Evolutionary conservation across 75 land plant species (phyloP).

Genomic region (Cryptomeria japonica): DNA sequence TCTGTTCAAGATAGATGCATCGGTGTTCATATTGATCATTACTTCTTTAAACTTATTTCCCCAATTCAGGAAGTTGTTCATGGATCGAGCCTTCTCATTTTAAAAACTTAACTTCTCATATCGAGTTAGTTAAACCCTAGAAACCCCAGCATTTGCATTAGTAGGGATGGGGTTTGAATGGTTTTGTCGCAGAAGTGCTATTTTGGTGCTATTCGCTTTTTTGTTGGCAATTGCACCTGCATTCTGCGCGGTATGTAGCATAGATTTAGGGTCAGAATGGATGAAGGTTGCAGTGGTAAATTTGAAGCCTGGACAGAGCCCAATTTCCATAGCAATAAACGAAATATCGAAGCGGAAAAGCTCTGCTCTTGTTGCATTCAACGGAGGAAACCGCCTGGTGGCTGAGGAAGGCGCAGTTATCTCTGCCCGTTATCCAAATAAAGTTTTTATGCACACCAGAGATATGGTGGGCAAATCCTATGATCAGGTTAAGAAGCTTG

Average conservation of each 20-base stretch:
- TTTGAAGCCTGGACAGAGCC: slow-evolving; percentile 85
- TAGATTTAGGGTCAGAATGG: slow-evolving; percentile 97
- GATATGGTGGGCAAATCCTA: slow-evolving; percentile 71
- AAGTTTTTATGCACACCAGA: slow-evolving; percentile 61
- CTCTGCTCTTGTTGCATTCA: slow-evolving; percentile 79
- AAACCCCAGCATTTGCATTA: not conserved
- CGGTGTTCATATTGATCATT: not conserved
- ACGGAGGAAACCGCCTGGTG: slow-evolving; percentile 64
- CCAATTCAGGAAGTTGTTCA: not conserved
- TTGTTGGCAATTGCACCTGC: not conserved
- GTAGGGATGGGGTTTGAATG: not conserved
- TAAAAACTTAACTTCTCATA: not conserved
- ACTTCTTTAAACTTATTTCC: not conserved
- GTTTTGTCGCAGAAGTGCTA: not conserved
- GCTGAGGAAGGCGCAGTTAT: slow-evolving; percentile 87
- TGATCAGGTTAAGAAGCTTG: slow-evolving; percentile 20
- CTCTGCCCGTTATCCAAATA: slow-evolving; percentile 74
- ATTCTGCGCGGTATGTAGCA: slow-evolving; percentile 54
- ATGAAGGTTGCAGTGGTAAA: slow-evolving; percentile 93
- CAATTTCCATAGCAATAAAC: slow-evolving; percentile 87
- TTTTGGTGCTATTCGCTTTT: not conserved
- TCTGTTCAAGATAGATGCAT: not conserved
- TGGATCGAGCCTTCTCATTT: not conserved
- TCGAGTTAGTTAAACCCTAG: not conserved
- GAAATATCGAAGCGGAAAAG: slow-evolving; percentile 98